These are phyloP conservation scores for Ceratobasidium sp. DNA, from an alignment of 1,284 basidiomycete genomes.

Conservation along the genomic window DNA sequence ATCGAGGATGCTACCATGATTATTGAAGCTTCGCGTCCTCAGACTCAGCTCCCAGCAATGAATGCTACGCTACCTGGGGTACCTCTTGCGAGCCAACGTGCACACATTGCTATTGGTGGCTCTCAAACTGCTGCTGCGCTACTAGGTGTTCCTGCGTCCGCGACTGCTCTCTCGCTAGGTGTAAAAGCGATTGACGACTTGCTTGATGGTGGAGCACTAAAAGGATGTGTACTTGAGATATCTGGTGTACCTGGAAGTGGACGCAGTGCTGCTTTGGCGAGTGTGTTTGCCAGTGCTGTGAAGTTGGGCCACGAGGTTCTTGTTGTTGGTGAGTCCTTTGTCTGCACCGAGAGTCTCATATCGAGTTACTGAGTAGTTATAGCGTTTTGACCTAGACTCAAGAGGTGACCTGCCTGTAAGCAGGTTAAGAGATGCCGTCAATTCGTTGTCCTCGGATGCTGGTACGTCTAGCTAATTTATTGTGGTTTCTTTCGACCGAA, in stretches of 20 bases:
- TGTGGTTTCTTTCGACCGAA: neutral
- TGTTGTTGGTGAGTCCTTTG: conserved; percentile 25
- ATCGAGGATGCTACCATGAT: conserved; percentile 35
- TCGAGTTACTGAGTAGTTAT: neutral
- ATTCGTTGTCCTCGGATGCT: neutral
- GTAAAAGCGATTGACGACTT: conserved; percentile 31
- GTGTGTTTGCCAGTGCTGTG: conserved; percentile 32
- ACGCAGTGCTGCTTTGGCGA: conserved; percentile 18
- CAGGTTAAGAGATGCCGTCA: neutral
- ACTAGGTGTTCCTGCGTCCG: conserved; percentile 36
- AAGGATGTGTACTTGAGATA: conserved; percentile 34
- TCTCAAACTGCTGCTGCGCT: conserved; percentile 42
- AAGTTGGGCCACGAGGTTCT: conserved; percentile 18
- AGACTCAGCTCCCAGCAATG: neutral
- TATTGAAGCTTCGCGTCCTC: conserved; percentile 19
- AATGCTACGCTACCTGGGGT: neutral
- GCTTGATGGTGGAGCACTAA: conserved; percentile 36
- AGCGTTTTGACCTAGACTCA: conserved; percentile 25
- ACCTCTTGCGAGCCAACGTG: conserved; percentile 14
- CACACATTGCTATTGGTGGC: conserved; percentile 36
- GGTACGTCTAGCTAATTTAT: neutral
- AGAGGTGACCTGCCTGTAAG: conserved; percentile 22
- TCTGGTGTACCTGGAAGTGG: conserved; percentile 40
- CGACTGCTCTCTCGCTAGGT: conserved; percentile 36
- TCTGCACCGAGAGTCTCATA: neutral